phyloP scores from a whole-genome alignment of 331 rosid species.

The Malus hybrid region DNA sequence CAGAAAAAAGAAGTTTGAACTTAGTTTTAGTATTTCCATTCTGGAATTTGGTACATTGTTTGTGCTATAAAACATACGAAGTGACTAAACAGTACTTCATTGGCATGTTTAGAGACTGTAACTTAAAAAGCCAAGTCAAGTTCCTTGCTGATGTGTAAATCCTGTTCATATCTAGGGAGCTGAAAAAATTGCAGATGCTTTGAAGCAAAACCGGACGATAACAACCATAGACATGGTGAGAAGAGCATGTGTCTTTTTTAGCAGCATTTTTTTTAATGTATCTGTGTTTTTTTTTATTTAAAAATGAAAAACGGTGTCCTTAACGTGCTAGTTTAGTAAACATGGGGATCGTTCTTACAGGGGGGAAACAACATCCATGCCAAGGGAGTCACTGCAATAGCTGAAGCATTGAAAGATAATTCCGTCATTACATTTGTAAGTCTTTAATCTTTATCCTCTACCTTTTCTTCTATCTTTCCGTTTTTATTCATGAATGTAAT shows the following conservation, averaged over 20 bases:
- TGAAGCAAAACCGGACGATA: slow-evolving; percentile 85
- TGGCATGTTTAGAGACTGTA: not conserved
- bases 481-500: not conserved
- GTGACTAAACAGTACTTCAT: not conserved
- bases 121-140: not conserved
- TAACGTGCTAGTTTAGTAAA: slow-evolving; percentile 6
- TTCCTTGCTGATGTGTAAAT: not conserved
- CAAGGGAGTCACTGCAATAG: slow-evolving; percentile 55
- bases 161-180: slow-evolving; percentile 62
- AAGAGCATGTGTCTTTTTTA: not conserved
- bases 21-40: not conserved
- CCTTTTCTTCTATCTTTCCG: not conserved
- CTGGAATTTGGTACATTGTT: not conserved
- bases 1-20: not conserved
- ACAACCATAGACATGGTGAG: slow-evolving; percentile 78
- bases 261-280: not conserved
- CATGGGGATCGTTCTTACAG: slow-evolving; percentile 33
- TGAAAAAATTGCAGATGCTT: slow-evolving; percentile 71
- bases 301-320: not conserved
- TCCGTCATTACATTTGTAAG: slow-evolving; percentile 71
- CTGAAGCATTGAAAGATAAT: slow-evolving; percentile 82
- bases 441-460: not conserved
- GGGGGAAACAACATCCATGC: slow-evolving; percentile 89
- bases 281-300: not conserved
- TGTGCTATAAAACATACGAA: not conserved